These are phyloP conservation scores for Parmelia sp. DNA, from an alignment of 495 filamentous ascomycete genomes.

Conservation along the genomic window DNA sequence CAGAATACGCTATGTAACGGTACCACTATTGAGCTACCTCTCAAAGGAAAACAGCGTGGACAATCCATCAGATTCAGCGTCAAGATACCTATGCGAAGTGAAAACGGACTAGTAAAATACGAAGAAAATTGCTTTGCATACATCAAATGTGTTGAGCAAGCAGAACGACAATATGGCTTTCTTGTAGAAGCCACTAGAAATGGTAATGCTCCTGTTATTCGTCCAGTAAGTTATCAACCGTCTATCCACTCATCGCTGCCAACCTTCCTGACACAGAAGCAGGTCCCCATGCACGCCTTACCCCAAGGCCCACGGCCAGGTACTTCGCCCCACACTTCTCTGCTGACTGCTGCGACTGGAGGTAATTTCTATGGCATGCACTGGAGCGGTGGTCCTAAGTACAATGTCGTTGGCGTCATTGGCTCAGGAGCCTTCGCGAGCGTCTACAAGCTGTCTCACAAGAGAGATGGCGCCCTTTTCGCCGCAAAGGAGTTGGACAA, in stretches of 20 bases:
- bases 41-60: constrained; percentile 39
- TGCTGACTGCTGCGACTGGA: constrained; percentile 27
- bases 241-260: neutral
- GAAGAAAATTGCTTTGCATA: constrained; percentile 53
- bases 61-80: constrained; percentile 68
- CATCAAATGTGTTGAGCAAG: constrained; percentile 30
- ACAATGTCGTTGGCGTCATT: constrained; percentile 72
- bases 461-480: constrained; percentile 68
- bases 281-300: constrained; percentile 10
- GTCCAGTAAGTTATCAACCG: neutral
- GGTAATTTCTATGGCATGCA: constrained; percentile 51
- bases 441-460: constrained; percentile 78
- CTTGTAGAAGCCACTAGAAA: constrained; percentile 6
- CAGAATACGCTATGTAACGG: constrained; percentile 61
- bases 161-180: constrained; percentile 22
- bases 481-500: constrained; percentile 93
- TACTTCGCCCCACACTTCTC: constrained; percentile 14
- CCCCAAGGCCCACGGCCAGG: neutral
- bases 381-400: constrained; percentile 77
- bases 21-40: constrained; percentile 64
- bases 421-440: constrained; percentile 92
- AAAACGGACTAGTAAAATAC: constrained; percentile 48
- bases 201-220: constrained; percentile 4
- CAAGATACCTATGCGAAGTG: constrained; percentile 68
- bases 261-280: neutral